Evolutionary conservation across 2,329 filamentous ascomycete species (phyloP).

Genomic region (Chaetomiaceae sp.): DNA sequence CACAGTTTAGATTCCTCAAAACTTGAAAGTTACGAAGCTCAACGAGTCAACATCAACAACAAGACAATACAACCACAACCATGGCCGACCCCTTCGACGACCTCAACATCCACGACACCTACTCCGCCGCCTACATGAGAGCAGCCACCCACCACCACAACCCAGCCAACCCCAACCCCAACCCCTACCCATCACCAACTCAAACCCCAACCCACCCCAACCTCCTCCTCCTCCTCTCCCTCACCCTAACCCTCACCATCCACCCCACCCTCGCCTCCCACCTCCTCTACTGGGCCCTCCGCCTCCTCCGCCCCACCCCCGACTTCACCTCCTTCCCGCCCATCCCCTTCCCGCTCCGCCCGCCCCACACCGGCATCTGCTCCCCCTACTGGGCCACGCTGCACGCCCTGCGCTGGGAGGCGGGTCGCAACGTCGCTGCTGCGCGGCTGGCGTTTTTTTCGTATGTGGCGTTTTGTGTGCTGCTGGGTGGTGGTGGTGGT

Average conservation of each 20-base stretch:
- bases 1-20: no score
- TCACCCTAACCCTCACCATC: not conserved
- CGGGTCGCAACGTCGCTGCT: not conserved
- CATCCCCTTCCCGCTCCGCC: not conserved
- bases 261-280: not conserved
- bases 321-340: not conserved
- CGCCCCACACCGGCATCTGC: not conserved
- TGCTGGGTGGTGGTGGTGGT: not conserved
- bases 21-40: no score
- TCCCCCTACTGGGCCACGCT: slow-evolving; percentile 2
- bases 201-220: not conserved
- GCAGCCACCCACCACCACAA: not conserved
- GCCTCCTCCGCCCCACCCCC: not conserved
- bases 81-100: no score
- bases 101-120: no score
- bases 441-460: not conserved
- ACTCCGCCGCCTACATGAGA: not conserved
- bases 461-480: no score
- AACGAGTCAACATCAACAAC: no score
- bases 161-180: not conserved
- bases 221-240: not conserved
- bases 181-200: not conserved
- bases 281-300: not conserved
- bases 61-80: no score
- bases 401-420: not conserved